Conservation (phyloP, 257 asterid genomes). For the Ophiorrhiza pumila region DNA sequence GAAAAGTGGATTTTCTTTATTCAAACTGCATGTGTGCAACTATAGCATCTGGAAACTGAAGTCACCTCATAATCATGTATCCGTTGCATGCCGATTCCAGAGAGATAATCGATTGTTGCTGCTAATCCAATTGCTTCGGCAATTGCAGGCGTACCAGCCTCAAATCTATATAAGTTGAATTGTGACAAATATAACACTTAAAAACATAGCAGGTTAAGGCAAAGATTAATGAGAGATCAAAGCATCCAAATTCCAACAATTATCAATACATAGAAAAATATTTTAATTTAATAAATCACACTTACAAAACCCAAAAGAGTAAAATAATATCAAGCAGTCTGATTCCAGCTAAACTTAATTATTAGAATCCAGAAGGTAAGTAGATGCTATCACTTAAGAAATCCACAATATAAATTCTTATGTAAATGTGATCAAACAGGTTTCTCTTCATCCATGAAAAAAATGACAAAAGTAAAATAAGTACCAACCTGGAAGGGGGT, state of each 20-base stretch:
- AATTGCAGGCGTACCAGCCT: constrained; percentile 97
- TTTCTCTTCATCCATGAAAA: background rate
- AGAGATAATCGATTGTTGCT: constrained; percentile 80
- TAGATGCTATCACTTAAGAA: background rate
- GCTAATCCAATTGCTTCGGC: constrained; percentile 94
- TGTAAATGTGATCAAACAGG: background rate
- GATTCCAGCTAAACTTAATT: background rate
- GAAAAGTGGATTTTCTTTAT: background rate
- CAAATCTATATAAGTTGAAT: constrained; percentile 54
- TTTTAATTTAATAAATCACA: background rate
- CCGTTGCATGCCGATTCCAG: constrained; percentile 85
- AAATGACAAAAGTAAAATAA: background rate
- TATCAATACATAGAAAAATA: background rate
- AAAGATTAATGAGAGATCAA: background rate
- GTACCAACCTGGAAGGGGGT: constrained; percentile 84
- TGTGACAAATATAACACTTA: no score
- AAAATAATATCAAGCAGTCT: background rate
- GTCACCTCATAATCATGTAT: constrained; percentile 89
- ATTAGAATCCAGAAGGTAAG: background rate
- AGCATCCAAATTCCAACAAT: background rate
- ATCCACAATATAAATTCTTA: background rate
- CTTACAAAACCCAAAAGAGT: background rate
- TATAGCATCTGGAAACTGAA: background rate
- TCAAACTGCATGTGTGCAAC: background rate
- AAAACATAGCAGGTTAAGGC: background rate